Percentiles rank a stretch among this genome's conserved stretches.
Conservation (phyloP, 768 basidiomycete species). For the Leccinum arenicola region DNA sequence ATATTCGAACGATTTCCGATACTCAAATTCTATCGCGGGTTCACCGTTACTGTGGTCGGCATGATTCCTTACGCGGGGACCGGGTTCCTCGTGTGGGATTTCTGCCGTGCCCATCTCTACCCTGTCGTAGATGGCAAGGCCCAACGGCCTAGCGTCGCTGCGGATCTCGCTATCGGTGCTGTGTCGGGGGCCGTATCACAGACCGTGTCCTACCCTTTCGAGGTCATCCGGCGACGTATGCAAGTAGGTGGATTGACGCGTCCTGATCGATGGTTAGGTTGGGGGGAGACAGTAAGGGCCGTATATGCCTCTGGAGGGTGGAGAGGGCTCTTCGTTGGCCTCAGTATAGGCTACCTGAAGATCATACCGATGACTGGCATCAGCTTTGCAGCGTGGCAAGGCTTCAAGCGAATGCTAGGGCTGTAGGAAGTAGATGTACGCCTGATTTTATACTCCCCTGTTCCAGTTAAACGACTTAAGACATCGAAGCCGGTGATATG, state of each 20-base stretch:
- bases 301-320: slow-evolving; percentile 72
- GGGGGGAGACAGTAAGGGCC: slow-evolving; percentile 62
- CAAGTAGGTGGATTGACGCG: slow-evolving; percentile 86
- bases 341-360: slow-evolving; percentile 91
- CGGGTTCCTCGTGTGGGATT: slow-evolving; percentile 91
- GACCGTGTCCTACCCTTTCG: slow-evolving; percentile 92
- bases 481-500: not conserved
- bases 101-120: slow-evolving; percentile 57
- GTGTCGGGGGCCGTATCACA: slow-evolving; percentile 83
- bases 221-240: slow-evolving; percentile 89
- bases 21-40: slow-evolving; percentile 96
- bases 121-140: slow-evolving; percentile 43
- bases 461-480: not conserved
- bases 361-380: slow-evolving; percentile 95
- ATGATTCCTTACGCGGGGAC: slow-evolving; percentile 97
- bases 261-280: slow-evolving; percentile 75
- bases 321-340: slow-evolving; percentile 88
- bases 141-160: slow-evolving; percentile 40
- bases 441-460: not conserved
- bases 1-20: slow-evolving; percentile 63
- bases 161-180: slow-evolving; percentile 82
- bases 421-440: slow-evolving; percentile 22
- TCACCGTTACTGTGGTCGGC: slow-evolving; percentile 85
- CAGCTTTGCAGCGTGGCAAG: slow-evolving; percentile 88
- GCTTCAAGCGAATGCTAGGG: slow-evolving; percentile 28